Percentiles rank a stretch among this genome's conserved stretches.
Evolutionary conservation across 257 asterid genomes (phyloP).

Genomic region (Przewalskia tangutica): DNA sequence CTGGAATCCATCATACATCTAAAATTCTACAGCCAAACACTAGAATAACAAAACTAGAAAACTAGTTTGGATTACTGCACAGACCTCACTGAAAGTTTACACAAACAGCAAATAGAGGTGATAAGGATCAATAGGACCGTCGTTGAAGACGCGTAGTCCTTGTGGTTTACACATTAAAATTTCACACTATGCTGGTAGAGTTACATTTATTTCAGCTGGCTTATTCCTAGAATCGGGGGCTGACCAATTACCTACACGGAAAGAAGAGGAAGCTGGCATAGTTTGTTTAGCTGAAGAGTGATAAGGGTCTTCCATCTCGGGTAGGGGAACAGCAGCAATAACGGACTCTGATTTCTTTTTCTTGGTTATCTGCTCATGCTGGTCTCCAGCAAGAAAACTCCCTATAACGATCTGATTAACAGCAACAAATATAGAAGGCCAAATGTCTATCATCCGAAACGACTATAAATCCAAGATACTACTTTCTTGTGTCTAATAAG

Average conservation of each 20-base stretch:
- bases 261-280: conserved; percentile 25
- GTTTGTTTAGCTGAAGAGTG: conserved; percentile 9
- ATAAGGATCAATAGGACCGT: neutral
- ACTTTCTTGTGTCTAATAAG: neutral
- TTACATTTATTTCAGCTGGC: conserved; percentile 52
- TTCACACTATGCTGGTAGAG: conserved; percentile 32
- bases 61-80: conserved; percentile 21
- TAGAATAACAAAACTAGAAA: conserved; percentile 9
- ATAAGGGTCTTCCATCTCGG: conserved; percentile 42
- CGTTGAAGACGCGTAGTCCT: neutral
- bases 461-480: neutral
- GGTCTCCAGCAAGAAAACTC: conserved; percentile 74
- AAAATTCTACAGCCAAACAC: conserved; percentile 19
- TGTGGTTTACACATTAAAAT: neutral
- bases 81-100: conserved; percentile 16
- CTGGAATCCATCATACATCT: conserved; percentile 10
- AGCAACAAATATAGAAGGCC: neutral
- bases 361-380: conserved; percentile 61
- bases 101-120: conserved; percentile 14
- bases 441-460: neutral
- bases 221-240: conserved; percentile 38
- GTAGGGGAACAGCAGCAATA: conserved; percentile 39
- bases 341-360: conserved; percentile 41
- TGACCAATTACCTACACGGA: conserved; percentile 72
- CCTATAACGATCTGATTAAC: conserved; percentile 67